Percentiles rank a stretch among this genome's conserved stretches.
phyloP scores from a whole-genome alignment of 1,284 basidiomycete species.

The Cystobasidium sp. region DNA sequence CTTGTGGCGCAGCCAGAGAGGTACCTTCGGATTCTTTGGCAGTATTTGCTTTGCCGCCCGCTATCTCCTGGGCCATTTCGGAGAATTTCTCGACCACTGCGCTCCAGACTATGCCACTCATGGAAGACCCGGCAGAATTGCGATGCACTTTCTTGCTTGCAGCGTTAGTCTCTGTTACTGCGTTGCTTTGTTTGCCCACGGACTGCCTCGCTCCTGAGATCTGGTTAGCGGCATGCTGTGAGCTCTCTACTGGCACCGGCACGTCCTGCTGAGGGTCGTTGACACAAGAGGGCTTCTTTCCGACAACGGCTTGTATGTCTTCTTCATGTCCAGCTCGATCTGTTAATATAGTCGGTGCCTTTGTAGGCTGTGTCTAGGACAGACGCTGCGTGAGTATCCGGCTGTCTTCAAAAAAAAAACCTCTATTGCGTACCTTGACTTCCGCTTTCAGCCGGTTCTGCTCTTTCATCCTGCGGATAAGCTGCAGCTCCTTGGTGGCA shows the following conservation, averaged over 20 bases:
- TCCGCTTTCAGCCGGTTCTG: constrained; percentile 18
- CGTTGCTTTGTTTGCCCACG: neutral
- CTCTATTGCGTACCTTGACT: constrained; percentile 6
- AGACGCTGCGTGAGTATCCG: no score
- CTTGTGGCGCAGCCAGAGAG: neutral
- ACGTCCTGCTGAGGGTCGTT: no score
- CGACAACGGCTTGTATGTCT: no score
- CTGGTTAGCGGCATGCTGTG: no score
- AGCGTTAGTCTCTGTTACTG: neutral
- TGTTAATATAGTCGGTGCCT: no score
- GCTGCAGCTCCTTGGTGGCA: constrained; percentile 32
- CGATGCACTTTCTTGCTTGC: neutral
- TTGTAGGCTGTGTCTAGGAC: neutral
- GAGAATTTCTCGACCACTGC: constrained; percentile 42
- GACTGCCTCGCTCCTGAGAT: no score
- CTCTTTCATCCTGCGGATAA: constrained; percentile 41
- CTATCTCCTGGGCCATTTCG: constrained; percentile 40
- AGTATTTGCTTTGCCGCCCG: neutral
- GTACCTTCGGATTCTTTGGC: neutral
- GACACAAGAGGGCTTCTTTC: no score
- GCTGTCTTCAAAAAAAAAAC: neutral
- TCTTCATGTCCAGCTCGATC: no score
- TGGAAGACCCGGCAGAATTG: constrained; percentile 20
- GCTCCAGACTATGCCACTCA: constrained; percentile 35
- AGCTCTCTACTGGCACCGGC: no score